Percentiles rank a stretch among this genome's conserved stretches.
Conservation (phyloP, 2,329 filamentous ascomycete species). For the Trichoderma citrinoviride region DNA sequence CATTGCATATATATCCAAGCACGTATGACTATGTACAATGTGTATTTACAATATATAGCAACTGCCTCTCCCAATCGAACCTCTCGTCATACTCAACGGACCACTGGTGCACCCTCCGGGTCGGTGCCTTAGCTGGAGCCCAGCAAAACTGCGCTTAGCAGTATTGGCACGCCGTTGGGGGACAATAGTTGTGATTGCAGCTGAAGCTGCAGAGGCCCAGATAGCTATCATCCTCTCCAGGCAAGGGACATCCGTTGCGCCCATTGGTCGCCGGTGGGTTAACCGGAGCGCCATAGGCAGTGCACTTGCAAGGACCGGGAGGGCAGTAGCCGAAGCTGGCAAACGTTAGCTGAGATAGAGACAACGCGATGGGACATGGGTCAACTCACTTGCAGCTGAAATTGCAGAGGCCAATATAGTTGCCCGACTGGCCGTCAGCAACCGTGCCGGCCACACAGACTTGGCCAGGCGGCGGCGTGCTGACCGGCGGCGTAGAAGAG, state of each 20-base stretch:
- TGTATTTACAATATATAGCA: background rate
- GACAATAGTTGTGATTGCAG: conserved; percentile 43
- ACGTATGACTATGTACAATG: background rate
- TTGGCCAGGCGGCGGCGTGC: conserved; percentile 2
- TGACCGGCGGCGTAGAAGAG: conserved; percentile 35
- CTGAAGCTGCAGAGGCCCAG: conserved; percentile 46
- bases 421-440: conserved; percentile 31
- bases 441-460: conserved; percentile 32
- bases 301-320: conserved; percentile 36
- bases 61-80: background rate
- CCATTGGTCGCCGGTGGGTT: conserved; percentile 31
- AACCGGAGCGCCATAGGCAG: conserved; percentile 31
- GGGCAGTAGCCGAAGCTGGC: conserved; percentile 33
- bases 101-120: background rate
- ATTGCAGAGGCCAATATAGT: conserved; percentile 38
- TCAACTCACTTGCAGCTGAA: conserved; percentile 29
- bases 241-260: conserved; percentile 34
- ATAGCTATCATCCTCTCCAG: conserved; percentile 38
- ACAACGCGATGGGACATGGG: background rate
- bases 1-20: background rate
- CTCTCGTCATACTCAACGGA: background rate
- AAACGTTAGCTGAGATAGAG: background rate
- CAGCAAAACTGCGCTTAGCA: background rate
- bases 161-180: conserved; percentile 32
- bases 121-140: too few relatives aligned